These are phyloP conservation scores for Onygena corvina DNA, from an alignment of 2,329 filamentous ascomycete genomes.

Conservation along the genomic window DNA sequence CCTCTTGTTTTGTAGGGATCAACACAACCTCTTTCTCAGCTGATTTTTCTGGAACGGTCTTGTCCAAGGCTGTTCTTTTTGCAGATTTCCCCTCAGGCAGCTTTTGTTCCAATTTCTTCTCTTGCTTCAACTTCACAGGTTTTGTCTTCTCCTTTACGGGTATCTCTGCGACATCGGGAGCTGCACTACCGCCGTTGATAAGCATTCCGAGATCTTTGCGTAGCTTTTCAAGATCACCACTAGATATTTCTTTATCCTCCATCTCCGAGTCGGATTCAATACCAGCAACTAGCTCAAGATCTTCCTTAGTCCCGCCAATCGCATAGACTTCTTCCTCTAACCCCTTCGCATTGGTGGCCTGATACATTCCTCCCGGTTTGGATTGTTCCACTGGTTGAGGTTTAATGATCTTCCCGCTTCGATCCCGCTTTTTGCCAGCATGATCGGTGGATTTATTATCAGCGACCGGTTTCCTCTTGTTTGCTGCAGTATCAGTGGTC, in stretches of 20 bases:
- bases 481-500: constrained; percentile 14
- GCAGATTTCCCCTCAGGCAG: neutral
- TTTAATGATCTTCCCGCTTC: constrained; percentile 35
- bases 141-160: constrained; percentile 14
- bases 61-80: neutral
- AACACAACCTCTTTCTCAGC: neutral
- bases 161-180: neutral
- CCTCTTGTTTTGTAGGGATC: neutral
- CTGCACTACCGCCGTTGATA: constrained; percentile 23
- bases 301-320: constrained; percentile 40
- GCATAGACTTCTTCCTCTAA: constrained; percentile 35
- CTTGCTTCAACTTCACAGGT: constrained; percentile 13
- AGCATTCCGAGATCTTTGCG: constrained; percentile 29
- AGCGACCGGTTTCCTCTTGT: constrained; percentile 12
- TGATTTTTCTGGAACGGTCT: neutral
- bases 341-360: constrained; percentile 15
- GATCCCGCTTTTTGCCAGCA: constrained; percentile 36
- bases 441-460: constrained; percentile 10
- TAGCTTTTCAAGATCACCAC: constrained; percentile 26
- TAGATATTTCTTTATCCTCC: constrained; percentile 25
- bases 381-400: constrained; percentile 22
- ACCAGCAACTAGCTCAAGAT: constrained; percentile 36
- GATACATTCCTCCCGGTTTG: constrained; percentile 11
- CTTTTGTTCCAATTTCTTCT: constrained; percentile 18
- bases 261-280: constrained; percentile 38